Conservation (phyloP, 73 alveolate genomes). For the Blepharisma japonicum region DNA sequence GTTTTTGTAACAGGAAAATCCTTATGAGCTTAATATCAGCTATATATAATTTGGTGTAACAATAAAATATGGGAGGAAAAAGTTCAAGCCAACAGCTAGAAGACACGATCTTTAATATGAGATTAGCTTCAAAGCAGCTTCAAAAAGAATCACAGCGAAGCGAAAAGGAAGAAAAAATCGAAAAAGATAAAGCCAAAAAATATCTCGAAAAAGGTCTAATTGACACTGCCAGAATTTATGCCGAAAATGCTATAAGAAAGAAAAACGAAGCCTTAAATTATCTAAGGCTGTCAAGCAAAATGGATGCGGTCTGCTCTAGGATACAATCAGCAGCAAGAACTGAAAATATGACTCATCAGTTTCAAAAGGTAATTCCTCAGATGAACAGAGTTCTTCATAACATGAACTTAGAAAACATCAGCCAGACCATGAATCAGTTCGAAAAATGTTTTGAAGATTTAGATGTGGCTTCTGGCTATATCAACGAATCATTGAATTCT, state of each 20-base stretch:
- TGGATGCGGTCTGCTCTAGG: constrained; percentile 59
- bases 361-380: constrained; percentile 41
- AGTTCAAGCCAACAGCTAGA: background rate
- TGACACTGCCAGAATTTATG: constrained; percentile 64
- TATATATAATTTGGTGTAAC: too few species aligned
- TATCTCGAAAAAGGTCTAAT: constrained; percentile 3
- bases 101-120: constrained; percentile 14
- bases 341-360: constrained; percentile 44
- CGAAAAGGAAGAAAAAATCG: constrained; percentile 35
- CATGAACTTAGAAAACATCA: constrained; percentile 49
- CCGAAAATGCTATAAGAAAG: constrained; percentile 61
- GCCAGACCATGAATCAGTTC: constrained; percentile 45
- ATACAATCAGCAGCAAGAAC: constrained; percentile 60
- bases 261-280: constrained; percentile 61
- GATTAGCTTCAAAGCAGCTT: background rate
- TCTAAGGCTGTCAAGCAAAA: constrained; percentile 51
- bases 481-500: constrained; percentile 45
- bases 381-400: constrained; percentile 31
- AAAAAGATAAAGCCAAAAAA: constrained; percentile 36
- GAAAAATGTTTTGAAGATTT: constrained; percentile 64
- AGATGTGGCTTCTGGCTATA: constrained; percentile 60
- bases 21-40: too few species aligned
- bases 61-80: too few species aligned
- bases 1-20: too few species aligned
- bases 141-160: background rate